phyloP scores from a whole-genome alignment of 2,329 filamentous ascomycete genomes.

The Cadophora luteo-olivacea region DNA sequence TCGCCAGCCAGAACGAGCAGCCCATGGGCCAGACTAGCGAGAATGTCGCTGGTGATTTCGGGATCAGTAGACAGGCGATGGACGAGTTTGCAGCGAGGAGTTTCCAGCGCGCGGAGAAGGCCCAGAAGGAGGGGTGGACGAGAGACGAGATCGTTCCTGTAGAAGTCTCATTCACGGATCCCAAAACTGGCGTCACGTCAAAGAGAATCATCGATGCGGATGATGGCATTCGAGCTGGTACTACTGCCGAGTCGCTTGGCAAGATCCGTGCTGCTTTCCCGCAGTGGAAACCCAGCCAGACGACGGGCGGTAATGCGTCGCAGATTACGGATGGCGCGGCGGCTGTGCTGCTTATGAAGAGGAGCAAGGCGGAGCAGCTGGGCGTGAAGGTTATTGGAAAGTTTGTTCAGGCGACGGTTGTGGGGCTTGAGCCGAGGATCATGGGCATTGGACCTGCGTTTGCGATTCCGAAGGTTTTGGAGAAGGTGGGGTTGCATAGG shows the following conservation, averaged over 20 bases:
- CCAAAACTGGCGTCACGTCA: constrained; percentile 84
- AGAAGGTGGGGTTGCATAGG: constrained; percentile 80
- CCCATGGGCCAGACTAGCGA: constrained; percentile 94
- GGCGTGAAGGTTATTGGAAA: constrained; percentile 90
- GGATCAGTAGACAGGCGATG: constrained; percentile 73
- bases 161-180: constrained; percentile 81
- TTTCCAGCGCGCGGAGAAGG: constrained; percentile 85
- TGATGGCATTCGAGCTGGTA: constrained; percentile 83
- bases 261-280: constrained; percentile 92
- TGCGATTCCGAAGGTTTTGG: constrained; percentile 88
- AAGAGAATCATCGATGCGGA: constrained; percentile 81
- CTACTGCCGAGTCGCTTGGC: constrained; percentile 83
- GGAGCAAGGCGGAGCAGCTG: constrained; percentile 67
- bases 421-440: constrained; percentile 87
- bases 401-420: constrained; percentile 82
- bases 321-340: constrained; percentile 97
- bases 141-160: constrained; percentile 88
- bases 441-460: constrained; percentile 96
- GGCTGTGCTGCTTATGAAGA: constrained; percentile 89
- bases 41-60: constrained; percentile 86
- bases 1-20: constrained; percentile 92
- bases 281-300: constrained; percentile 86
- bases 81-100: constrained; percentile 87
- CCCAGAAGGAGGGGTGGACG: constrained; percentile 86
- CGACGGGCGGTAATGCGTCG: constrained; percentile 93